Percentiles rank a stretch among this genome's conserved stretches.
phyloP scores from a whole-genome alignment of 2,329 filamentous ascomycete species.

The Paecilomyces sp. region DNA sequence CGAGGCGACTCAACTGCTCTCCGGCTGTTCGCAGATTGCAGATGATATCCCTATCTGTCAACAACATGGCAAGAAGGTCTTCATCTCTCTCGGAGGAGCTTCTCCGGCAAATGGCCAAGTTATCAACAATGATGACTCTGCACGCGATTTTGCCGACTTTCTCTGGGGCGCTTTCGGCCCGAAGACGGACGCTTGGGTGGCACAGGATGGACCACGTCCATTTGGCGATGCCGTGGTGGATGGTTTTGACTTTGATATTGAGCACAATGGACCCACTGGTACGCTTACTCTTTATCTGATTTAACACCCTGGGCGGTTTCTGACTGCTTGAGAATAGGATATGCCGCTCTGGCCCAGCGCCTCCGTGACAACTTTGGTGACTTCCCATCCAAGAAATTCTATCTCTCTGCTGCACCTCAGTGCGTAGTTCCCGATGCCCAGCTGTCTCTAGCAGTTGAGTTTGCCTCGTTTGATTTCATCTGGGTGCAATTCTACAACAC shows the following conservation, averaged over 20 bases:
- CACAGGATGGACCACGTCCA: slow-evolving; percentile 35
- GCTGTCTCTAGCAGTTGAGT: slow-evolving; percentile 38
- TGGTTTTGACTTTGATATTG: slow-evolving; percentile 48
- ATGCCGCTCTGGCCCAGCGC: slow-evolving; percentile 41
- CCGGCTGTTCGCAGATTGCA: slow-evolving; percentile 36
- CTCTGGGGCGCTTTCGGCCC: slow-evolving; percentile 47
- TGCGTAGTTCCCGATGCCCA: slow-evolving; percentile 43
- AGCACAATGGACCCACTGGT: slow-evolving; percentile 22
- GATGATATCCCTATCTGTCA: slow-evolving; percentile 37
- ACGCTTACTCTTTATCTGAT: neutral
- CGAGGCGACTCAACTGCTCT: slow-evolving; percentile 26
- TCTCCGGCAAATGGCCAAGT: slow-evolving; percentile 31
- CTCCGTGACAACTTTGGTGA: slow-evolving; percentile 36
- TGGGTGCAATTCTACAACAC: slow-evolving; percentile 54
- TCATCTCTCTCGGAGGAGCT: slow-evolving; percentile 44
- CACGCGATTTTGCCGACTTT: slow-evolving; percentile 42
- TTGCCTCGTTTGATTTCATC: slow-evolving; percentile 45
- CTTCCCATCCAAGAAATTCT: slow-evolving; percentile 33
- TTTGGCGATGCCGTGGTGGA: slow-evolving; percentile 44
- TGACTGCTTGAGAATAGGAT: slow-evolving; percentile 24
- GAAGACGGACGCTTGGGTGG: slow-evolving; percentile 18
- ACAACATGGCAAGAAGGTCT: slow-evolving; percentile 34
- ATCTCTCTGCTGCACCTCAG: slow-evolving; percentile 49
- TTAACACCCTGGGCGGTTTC: slow-evolving; percentile 2
- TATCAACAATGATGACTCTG: slow-evolving; percentile 33